Conservation (phyloP, 2,329 filamentous ascomycete species). For the Xylariaceae sp. region DNA sequence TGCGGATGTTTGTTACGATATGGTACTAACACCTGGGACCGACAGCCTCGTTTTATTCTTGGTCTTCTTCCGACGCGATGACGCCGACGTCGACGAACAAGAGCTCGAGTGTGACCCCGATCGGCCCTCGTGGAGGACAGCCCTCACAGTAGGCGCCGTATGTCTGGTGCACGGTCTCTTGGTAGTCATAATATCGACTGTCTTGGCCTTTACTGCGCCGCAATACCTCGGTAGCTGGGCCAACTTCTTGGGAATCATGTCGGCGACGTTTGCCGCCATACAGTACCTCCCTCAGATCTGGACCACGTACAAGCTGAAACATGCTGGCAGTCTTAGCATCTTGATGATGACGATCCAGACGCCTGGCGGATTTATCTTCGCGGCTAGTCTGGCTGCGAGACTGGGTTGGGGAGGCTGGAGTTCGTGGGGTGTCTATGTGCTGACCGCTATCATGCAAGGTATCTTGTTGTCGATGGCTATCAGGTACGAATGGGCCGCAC, state of each 20-base stretch:
- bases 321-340: conserved; percentile 86
- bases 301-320: conserved; percentile 79
- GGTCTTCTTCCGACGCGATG: conserved; percentile 76
- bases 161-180: conserved; percentile 73
- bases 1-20: neutral
- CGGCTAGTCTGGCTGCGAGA: conserved; percentile 72
- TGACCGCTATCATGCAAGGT: conserved; percentile 83
- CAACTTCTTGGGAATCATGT: conserved; percentile 74
- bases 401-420: conserved; percentile 86
- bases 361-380: conserved; percentile 85
- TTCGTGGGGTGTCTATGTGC: conserved; percentile 85
- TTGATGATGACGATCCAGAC: conserved; percentile 99
- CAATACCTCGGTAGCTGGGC: conserved; percentile 70
- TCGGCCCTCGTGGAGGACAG: conserved; percentile 69
- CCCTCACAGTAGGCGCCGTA: conserved; percentile 64
- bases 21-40: conserved; percentile 21
- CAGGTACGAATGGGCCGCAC: conserved; percentile 55
- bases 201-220: conserved; percentile 60
- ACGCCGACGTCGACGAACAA: conserved; percentile 44
- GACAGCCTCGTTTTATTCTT: conserved; percentile 87
- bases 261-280: conserved; percentile 71
- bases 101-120: conserved; percentile 41
- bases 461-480: conserved; percentile 74
- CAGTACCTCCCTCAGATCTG: conserved; percentile 96
- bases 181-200: conserved; percentile 61